Evolutionary conservation across 208 protist species (phyloP).

Genomic region (Herpetomonas tarakana): DNA sequence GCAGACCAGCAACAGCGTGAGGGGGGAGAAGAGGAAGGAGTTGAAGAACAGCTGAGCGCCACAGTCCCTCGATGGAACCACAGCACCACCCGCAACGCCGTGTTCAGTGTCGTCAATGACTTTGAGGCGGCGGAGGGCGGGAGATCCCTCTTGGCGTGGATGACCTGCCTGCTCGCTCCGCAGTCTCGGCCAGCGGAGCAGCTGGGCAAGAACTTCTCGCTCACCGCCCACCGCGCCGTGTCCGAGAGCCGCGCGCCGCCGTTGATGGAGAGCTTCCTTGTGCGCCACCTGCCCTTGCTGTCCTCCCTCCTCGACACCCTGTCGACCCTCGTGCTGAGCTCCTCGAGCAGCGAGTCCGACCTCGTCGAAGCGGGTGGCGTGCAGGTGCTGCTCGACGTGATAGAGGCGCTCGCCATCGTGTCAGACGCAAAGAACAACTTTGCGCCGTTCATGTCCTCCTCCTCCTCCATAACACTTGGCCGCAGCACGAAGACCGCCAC

Average conservation of each 20-base stretch:
- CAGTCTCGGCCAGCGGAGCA: neutral
- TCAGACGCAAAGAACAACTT: neutral
- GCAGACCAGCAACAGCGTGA: neutral
- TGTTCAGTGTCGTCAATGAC: neutral
- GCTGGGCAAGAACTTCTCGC: neutral
- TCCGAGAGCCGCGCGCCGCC: neutral
- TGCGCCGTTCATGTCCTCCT: neutral
- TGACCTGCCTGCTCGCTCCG: neutral
- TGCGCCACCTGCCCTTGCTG: conserved; percentile 7
- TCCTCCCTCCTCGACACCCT: conserved; percentile 2
- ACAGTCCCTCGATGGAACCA: neutral
- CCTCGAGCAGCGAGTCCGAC: conserved; percentile 13
- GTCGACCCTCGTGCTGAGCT: conserved; percentile 14
- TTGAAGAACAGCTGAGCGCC: neutral
- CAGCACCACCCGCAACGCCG: conserved; percentile 1
- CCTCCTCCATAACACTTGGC: neutral
- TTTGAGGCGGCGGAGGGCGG: neutral
- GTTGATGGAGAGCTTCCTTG: conserved; percentile 6
- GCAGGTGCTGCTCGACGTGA: conserved; percentile 38
- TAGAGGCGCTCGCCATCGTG: conserved; percentile 24
- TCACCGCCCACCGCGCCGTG: neutral
- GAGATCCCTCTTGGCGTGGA: neutral
- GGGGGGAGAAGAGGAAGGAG: conserved; percentile 1
- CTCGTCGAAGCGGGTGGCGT: conserved; percentile 26
- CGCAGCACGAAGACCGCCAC: neutral